These are phyloP conservation scores for Marsdenia floribunda DNA, from an alignment of 257 asterid genomes.

Conservation along the genomic window DNA sequence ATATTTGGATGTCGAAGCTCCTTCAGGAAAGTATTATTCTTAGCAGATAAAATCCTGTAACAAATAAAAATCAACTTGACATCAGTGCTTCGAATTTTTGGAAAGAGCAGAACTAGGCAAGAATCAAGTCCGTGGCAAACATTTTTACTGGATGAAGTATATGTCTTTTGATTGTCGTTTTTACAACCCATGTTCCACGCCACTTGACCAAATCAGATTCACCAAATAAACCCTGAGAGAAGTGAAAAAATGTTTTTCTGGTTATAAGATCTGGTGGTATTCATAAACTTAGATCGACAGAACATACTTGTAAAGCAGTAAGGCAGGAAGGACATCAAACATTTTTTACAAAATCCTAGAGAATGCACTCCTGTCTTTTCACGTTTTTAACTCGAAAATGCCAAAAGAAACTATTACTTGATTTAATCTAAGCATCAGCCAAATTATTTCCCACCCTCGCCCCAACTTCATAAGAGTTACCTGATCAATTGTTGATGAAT, in stretches of 20 bases:
- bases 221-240: constrained; percentile 41
- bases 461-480: constrained; percentile 9
- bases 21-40: constrained; percentile 45
- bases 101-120: background rate
- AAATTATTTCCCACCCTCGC: background rate
- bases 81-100: background rate
- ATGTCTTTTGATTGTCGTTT: constrained; percentile 45
- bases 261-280: background rate
- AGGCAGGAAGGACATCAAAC: background rate
- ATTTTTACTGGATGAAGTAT: constrained; percentile 27
- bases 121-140: constrained; percentile 21
- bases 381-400: background rate
- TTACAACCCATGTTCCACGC: constrained; percentile 67
- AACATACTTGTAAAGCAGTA: background rate
- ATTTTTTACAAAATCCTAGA: background rate
- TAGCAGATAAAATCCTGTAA: constrained; percentile 50
- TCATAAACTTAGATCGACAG: background rate
- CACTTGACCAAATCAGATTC: constrained; percentile 51
- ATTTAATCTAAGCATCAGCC: background rate
- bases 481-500: constrained; percentile 38
- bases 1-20: constrained; percentile 65
- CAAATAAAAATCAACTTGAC: constrained; percentile 9
- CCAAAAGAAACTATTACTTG: background rate
- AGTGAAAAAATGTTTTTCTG: background rate
- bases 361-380: too few relatives aligned